These are phyloP conservation scores for Cladophialophora bantiana DNA, from an alignment of 2,329 filamentous ascomycete species.

Conservation along the genomic window DNA sequence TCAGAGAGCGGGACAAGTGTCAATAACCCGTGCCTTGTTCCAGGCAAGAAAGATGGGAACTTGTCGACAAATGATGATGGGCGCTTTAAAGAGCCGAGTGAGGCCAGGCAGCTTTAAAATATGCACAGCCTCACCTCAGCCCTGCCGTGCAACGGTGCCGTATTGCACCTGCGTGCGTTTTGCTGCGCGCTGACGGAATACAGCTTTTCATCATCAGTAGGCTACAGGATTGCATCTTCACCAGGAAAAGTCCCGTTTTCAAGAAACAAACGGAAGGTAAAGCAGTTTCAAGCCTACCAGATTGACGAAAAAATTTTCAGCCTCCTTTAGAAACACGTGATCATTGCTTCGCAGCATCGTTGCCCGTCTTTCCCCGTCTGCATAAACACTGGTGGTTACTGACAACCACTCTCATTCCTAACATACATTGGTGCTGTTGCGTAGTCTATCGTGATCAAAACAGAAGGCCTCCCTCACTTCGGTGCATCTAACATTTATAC, in stretches of 20 bases:
- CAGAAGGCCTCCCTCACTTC: not conserved
- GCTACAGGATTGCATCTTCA: not conserved
- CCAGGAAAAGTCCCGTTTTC: not conserved
- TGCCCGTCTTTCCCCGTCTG: too few relatives aligned
- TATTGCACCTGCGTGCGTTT: conserved; percentile 16
- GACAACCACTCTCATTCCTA: not conserved
- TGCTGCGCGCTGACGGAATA: conserved; percentile 15
- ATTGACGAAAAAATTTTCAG: not conserved
- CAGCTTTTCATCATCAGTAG: not conserved
- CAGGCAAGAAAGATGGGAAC: conserved; percentile 6
- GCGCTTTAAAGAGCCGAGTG: not conserved
- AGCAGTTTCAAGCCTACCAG: not conserved
- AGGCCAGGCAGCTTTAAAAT: conserved; percentile 18
- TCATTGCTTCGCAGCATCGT: too few relatives aligned
- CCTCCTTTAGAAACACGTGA: not conserved
- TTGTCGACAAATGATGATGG: not conserved
- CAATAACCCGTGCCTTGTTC: not conserved
- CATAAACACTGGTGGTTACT: too few relatives aligned
- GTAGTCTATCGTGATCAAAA: not conserved
- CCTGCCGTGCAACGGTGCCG: not conserved
- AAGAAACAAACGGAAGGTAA: not conserved
- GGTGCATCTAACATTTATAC: not conserved
- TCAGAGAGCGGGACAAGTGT: not conserved
- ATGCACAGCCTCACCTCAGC: conserved; percentile 21
- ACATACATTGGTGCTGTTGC: not conserved